phyloP scores from a whole-genome alignment of 345 rosid genomes.

The Citrus maxima region DNA sequence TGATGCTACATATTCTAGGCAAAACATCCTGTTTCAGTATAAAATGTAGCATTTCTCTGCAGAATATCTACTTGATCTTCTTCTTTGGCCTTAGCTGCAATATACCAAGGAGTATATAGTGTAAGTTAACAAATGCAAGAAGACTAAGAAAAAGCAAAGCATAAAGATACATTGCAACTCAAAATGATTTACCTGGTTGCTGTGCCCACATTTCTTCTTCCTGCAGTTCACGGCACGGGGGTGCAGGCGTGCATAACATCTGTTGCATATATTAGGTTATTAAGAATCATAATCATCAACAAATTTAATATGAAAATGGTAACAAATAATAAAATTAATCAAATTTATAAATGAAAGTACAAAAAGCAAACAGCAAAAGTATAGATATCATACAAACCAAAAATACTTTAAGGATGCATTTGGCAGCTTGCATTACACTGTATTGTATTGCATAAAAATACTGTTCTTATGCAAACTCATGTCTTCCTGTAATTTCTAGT shows the following conservation, averaged over 20 bases:
- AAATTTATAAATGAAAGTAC: not conserved
- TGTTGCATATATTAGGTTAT: conserved; percentile 12
- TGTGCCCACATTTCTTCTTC: conserved; percentile 99
- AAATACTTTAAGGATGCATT: not conserved
- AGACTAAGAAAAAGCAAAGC: not conserved
- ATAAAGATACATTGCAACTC: too few species aligned
- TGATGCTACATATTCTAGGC: not conserved
- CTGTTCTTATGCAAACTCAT: too few species aligned
- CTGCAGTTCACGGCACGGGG: conserved; percentile 98
- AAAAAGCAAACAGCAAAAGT: too few species aligned
- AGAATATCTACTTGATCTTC: conserved; percentile 54
- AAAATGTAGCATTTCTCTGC: not conserved
- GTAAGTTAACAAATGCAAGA: not conserved
- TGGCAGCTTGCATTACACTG: too few species aligned
- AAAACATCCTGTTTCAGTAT: not conserved
- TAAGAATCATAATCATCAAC: not conserved
- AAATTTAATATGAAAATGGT: not conserved
- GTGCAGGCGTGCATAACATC: conserved; percentile 95
- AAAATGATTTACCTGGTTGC: conserved; percentile 70
- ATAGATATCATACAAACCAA: too few species aligned
- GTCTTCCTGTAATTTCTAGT: too few species aligned
- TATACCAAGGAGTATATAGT: not conserved
- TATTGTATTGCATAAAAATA: too few species aligned
- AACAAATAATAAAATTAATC: not conserved
- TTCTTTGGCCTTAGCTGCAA: conserved; percentile 89